phyloP scores from a whole-genome alignment of 768 basidiomycete genomes.

The Antrodiella citrinella region DNA sequence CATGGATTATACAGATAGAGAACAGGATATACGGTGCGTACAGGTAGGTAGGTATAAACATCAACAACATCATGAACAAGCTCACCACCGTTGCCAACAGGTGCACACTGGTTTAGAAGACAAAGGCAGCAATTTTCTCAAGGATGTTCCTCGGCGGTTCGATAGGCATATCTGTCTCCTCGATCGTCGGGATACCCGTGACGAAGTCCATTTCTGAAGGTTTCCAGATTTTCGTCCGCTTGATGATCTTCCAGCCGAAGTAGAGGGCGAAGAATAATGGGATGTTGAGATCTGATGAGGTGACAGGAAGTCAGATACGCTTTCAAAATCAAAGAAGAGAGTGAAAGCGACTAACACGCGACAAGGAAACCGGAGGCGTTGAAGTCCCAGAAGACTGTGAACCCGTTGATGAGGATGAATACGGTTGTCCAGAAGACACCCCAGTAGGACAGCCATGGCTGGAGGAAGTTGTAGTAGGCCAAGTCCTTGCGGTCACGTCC shows the following conservation, averaged over 20 bases:
- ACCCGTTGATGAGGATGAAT: conserved; percentile 52
- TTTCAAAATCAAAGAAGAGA: neutral
- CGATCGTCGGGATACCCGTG: conserved; percentile 62
- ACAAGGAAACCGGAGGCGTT: conserved; percentile 43
- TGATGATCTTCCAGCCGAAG: conserved; percentile 35
- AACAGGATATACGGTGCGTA: neutral
- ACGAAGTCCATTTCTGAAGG: conserved; percentile 64
- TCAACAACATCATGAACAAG: neutral
- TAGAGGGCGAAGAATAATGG: conserved; percentile 41
- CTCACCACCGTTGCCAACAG: no score
- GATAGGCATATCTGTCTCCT: conserved; percentile 57
- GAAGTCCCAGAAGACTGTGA: conserved; percentile 58
- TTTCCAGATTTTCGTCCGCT: conserved; percentile 39
- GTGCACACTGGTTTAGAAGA: conserved; percentile 37
- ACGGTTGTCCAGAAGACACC: conserved; percentile 56
- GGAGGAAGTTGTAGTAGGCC: conserved; percentile 51
- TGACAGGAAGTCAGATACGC: neutral
- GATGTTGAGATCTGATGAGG: conserved; percentile 32
- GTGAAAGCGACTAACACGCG: conserved; percentile 27
- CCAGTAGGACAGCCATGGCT: conserved; percentile 67
- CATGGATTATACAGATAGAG: neutral
- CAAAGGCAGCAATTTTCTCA: conserved; percentile 38
- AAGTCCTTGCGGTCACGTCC: conserved; percentile 56
- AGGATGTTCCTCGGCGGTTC: conserved; percentile 40
- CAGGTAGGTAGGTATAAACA: neutral